A percentile compares a stretch with the other conserved stretches of the same genome.
phyloP scores from a whole-genome alignment of 2,329 filamentous ascomycete genomes.

The Aspergillus sp. region DNA sequence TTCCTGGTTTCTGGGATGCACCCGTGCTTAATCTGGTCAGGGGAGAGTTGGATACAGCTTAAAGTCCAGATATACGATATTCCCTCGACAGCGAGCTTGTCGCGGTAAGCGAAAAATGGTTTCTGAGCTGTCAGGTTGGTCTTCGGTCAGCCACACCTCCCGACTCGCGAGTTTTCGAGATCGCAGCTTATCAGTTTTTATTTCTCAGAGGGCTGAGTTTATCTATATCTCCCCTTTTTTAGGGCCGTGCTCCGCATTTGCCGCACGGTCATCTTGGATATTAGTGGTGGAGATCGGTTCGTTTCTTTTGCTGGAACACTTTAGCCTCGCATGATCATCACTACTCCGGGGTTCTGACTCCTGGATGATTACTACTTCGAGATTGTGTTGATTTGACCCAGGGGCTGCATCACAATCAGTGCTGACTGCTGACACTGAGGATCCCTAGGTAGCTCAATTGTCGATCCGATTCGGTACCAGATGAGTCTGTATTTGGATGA shows the following conservation, averaged over 20 bases:
- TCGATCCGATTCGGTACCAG: constrained; percentile 6
- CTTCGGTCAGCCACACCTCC: background rate
- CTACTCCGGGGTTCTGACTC: background rate
- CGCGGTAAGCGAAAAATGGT: constrained; percentile 1
- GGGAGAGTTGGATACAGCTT: background rate
- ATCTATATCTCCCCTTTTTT: background rate
- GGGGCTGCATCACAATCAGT: background rate
- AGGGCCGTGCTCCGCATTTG: constrained; percentile 7
- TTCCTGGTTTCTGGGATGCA: no score
- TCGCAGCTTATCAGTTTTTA: constrained; percentile 9
- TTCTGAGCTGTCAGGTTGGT: background rate
- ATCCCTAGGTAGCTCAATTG: background rate
- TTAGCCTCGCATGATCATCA: background rate
- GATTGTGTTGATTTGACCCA: background rate
- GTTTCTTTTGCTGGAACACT: constrained; percentile 1
- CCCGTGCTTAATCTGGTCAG: background rate
- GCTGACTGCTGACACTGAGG: background rate
- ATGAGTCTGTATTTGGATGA: background rate
- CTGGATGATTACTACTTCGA: background rate
- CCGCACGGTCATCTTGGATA: constrained; percentile 2
- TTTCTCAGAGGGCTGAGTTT: constrained; percentile 4
- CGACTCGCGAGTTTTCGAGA: background rate
- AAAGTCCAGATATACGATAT: background rate
- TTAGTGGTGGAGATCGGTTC: background rate
- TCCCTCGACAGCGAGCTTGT: background rate